phyloP scores from a whole-genome alignment of 2,329 filamentous ascomycete genomes.

The Rugonectria rugulosa region DNA sequence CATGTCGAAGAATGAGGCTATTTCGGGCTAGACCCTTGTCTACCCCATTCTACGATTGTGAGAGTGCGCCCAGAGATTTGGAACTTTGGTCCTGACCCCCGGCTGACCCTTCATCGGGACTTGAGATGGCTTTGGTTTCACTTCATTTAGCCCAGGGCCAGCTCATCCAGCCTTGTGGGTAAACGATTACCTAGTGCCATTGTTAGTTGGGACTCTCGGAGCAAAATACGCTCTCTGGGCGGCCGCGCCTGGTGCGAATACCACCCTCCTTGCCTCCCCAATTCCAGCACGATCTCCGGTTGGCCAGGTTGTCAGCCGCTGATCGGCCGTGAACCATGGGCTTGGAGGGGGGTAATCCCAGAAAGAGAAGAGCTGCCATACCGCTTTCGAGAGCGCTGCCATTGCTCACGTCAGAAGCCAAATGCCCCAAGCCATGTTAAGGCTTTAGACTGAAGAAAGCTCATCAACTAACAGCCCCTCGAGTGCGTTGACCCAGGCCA shows the following conservation, averaged over 20 bases:
- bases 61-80: constrained; percentile 4
- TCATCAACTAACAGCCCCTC: neutral
- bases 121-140: constrained; percentile 9
- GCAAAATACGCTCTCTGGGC: neutral
- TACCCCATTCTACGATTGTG: neutral
- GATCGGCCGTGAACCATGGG: neutral
- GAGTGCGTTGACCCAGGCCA: neutral
- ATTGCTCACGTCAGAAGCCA: constrained; percentile 24
- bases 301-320: too few relatives aligned
- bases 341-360: neutral
- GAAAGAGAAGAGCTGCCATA: neutral
- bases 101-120: neutral
- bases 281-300: too few relatives aligned
- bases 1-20: constrained; percentile 17
- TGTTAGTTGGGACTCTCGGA: neutral
- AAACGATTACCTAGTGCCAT: constrained; percentile 1
- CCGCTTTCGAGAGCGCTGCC: too few relatives aligned
- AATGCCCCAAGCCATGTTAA: neutral
- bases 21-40: constrained; percentile 10
- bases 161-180: constrained; percentile 27
- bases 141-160: constrained; percentile 27
- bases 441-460: neutral
- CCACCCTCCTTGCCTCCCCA: too few relatives aligned
- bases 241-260: neutral
- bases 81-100: constrained; percentile 21